Conservation (phyloP, 1,284 basidiomycete genomes). For the Pholiota adiposa region DNA sequence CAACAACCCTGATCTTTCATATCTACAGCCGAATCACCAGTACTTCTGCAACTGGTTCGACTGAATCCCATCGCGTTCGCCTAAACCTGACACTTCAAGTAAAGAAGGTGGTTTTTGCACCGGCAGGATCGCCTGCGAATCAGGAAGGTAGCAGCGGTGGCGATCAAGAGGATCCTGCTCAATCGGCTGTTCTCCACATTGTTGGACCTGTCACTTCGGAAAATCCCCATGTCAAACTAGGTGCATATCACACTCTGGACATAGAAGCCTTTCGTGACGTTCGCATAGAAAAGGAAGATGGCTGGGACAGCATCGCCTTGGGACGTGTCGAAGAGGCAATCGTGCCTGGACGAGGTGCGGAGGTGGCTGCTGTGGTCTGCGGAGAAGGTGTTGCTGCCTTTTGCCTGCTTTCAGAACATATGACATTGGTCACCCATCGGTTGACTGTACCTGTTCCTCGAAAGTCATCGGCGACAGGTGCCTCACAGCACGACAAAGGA, state of each 20-base stretch:
- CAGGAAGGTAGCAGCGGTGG: conserved; percentile 43
- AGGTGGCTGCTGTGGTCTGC: conserved; percentile 95
- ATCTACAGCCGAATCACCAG: conserved; percentile 66
- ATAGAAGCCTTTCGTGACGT: conserved; percentile 93
- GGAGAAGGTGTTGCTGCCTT: conserved; percentile 96
- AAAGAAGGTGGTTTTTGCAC: conserved; percentile 69
- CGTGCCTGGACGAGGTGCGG: conserved; percentile 91
- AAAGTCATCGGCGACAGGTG: conserved; percentile 83
- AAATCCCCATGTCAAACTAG: conserved; percentile 91
- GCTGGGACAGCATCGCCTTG: conserved; percentile 92
- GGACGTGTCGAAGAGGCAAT: conserved; percentile 87
- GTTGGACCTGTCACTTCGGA: conserved; percentile 90
- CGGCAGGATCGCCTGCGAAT: conserved; percentile 56
- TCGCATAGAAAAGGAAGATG: conserved; percentile 84
- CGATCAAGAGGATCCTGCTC: conserved; percentile 42
- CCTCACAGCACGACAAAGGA: conserved; percentile 87
- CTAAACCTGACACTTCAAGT: conserved; percentile 88
- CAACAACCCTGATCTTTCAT: conserved; percentile 11
- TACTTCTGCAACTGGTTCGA: conserved; percentile 91
- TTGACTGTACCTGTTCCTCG: conserved; percentile 91
- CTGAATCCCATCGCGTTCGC: conserved; percentile 88
- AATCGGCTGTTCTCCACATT: conserved; percentile 78
- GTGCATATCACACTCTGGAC: conserved; percentile 95
- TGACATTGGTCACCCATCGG: conserved; percentile 93
- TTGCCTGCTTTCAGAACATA: conserved; percentile 94